Conservation (phyloP, 148 eudicot genomes). For the Fallopia convolvulus region DNA sequence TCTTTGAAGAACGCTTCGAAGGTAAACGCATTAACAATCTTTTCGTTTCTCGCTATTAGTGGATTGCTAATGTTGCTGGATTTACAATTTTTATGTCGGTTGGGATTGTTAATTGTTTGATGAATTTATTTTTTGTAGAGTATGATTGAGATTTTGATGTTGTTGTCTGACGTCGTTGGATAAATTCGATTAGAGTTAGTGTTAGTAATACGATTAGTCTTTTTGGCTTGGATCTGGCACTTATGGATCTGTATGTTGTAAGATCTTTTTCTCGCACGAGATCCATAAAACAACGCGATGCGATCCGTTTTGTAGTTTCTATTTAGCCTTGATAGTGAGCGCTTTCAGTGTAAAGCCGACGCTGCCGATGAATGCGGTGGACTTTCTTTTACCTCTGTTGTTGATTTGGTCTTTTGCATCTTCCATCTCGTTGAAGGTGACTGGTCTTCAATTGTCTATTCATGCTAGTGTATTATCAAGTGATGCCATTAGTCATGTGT, state of each 20-base stretch:
- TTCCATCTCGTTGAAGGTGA: slow-evolving; percentile 2
- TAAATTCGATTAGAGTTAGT: background rate
- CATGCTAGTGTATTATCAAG: background rate
- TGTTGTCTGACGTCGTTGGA: background rate
- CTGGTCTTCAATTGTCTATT: slow-evolving; percentile 2
- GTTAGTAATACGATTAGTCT: background rate
- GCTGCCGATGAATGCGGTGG: background rate
- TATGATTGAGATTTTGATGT: background rate
- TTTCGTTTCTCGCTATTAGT: background rate
- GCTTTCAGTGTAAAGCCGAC: background rate
- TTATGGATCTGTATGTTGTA: background rate
- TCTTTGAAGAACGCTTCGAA: slow-evolving; percentile 84
- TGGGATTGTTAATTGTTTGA: background rate
- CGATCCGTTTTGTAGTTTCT: background rate
- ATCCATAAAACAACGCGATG: background rate
- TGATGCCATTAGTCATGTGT: background rate
- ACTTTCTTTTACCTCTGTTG: background rate
- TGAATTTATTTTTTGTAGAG: background rate
- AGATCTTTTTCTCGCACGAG: background rate
- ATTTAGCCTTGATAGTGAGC: background rate
- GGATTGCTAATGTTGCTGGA: background rate
- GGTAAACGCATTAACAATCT: slow-evolving; percentile 31
- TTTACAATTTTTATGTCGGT: background rate
- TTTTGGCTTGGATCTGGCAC: background rate
- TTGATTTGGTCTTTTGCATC: background rate